A percentile compares a stretch with the other conserved stretches of the same genome.
Evolutionary conservation across 208 protist genomes (phyloP).

Genomic region (Lotmaria passim): DNA sequence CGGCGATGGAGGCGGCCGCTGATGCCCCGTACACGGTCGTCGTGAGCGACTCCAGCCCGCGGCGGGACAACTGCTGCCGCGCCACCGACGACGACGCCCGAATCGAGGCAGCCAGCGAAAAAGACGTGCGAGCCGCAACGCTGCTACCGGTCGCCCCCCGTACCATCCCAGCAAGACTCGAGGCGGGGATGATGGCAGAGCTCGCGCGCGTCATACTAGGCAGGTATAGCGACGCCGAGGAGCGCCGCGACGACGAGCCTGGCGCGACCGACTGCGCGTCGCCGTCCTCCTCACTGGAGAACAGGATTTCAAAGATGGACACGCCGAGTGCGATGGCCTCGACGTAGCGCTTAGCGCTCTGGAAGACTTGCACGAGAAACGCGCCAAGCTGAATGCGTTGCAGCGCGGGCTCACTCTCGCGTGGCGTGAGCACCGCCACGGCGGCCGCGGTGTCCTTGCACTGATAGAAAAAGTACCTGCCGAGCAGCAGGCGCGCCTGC

Average conservation of each 20-base stretch:
- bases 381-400: conserved; percentile 84
- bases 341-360: conserved; percentile 59
- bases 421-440: conserved; percentile 66
- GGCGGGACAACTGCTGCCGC: conserved; percentile 61
- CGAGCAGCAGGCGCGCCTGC: conserved; percentile 76
- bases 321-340: conserved; percentile 85
- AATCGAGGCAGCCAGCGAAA: conserved; percentile 83
- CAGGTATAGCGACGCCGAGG: conserved; percentile 53
- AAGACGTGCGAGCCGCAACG: conserved; percentile 44
- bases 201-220: conserved; percentile 82
- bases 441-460: conserved; percentile 53
- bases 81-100: conserved; percentile 67
- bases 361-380: conserved; percentile 76
- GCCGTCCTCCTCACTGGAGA: conserved; percentile 82
- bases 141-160: conserved; percentile 29
- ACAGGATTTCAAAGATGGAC: conserved; percentile 82
- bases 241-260: conserved; percentile 46
- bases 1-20: conserved; percentile 74
- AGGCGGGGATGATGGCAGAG: conserved; percentile 85
- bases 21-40: conserved; percentile 85
- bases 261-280: conserved; percentile 82
- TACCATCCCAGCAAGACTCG: conserved; percentile 58
- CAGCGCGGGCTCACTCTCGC: conserved; percentile 64
- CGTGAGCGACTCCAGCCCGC: conserved; percentile 71
- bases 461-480: conserved; percentile 73